Base-by-base conservation (phyloP, 2,329 filamentous ascomycete species). In the Fusarium austroafricanum region DNA sequence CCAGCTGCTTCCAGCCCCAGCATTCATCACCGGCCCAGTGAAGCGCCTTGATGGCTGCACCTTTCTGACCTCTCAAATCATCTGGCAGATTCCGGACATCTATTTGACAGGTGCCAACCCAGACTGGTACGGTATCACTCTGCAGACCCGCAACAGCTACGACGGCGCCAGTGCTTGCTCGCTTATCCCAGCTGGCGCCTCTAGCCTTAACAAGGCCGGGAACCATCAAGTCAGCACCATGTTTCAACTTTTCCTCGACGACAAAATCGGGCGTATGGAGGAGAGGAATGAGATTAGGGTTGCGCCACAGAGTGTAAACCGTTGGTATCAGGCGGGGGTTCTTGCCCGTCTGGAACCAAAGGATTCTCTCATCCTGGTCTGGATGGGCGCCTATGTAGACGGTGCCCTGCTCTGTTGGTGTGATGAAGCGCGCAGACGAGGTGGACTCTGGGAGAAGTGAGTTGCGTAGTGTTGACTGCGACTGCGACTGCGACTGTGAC, bases 281-380 rank as follows among this genome's bases (percentile, higher is more conserved):
- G 6, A 72, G 69, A 4, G 70, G 69, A 15, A 72, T 33, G 28
- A 72, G 61, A 11, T 61, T 53, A 21, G 70, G 70, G 47, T 72
- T 71, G 10, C 56, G 67, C 70, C 70, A 72, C 37, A 72, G 49
- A 4, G 69, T 72, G 5, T 72, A 72, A 6, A 72, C 64, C 3
- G 70, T 72, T 9, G 70, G 69, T 61, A 72, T 72, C 42, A 72
- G 18, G n/a, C 33, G 53, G 2, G 69, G 64, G 10, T 61, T 72
- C 57, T 72, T 72, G 5, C 69, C 69, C 2, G 55, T 53, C 50
- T 72, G 70, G 23, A 72, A 72, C 70, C 70, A 72, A 15, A 72
- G 70, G 15, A 72, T 57, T 31, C 70, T 70, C 46, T 72, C 70
- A 23, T 71, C 67, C 21, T 68, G 57, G 4, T 50, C 67, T 3